Evolutionary conservation across 1,284 basidiomycete species (phyloP), one percentile per base, ranked within the genome.

Genomic region (Fomitopsis pinicola): DNA sequence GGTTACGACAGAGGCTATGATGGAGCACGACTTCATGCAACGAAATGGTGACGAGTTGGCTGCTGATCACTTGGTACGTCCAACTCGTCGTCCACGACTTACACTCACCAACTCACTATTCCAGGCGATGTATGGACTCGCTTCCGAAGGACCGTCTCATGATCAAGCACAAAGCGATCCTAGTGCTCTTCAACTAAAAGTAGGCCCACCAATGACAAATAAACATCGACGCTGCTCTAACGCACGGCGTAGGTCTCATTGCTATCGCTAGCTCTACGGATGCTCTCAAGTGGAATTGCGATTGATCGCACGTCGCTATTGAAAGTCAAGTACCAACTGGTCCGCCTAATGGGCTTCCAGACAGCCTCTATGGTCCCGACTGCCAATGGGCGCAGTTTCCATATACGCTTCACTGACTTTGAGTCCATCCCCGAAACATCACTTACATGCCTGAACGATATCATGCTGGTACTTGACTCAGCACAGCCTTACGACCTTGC

Each of bases 271-370:
- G 80, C 82, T 62, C 70, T 90, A 42, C 81, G 83, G 56, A 86
- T 90, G 83, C 77, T 90, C 30, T 78, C 84, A 7, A 83, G 86
- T 63, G 87, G 87, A 5, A 76, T 87, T 45, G 57, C 72, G 26
- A 78, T 86, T 48, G 84, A 86, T 61, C 62, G 78, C 6, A 76
- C 78, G 56, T 78, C 78, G 15, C 72, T 88, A 14, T 73, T 88
- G 63, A 85, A 82, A 67, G 73, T 91, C 67, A 91, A 91, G 69
- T 72, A 77, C 17, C 79, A 87, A 66, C 69, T 89, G n/a, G 79
- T 82, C 12, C 78, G 77, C 35, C 67, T 82, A 15, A 59, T 86
- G 12, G 88, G 88, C 2, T 90, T 86, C 66, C 71, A 71, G 14
- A 78, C 82, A 53, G 77, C 86, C 38, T 73, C 75, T 6, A 70